Conservation (phyloP, 2,329 filamentous ascomycete species). For the Alternaria ventricosa region DNA sequence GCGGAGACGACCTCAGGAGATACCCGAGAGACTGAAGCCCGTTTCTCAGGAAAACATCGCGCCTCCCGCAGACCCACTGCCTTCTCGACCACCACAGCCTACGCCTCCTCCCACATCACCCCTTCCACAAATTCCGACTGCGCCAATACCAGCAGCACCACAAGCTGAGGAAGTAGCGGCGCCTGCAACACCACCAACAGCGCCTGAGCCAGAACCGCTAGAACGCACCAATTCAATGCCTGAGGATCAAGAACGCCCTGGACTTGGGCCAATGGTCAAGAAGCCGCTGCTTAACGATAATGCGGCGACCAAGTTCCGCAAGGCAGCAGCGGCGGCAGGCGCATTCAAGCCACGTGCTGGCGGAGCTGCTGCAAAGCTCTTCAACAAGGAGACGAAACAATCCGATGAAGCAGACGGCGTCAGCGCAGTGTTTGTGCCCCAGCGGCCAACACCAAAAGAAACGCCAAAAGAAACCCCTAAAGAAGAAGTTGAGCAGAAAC, state of each 20-base stretch:
- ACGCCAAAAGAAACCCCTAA: conserved; percentile 27
- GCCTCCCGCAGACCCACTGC: conserved; percentile 9
- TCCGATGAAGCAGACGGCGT: conserved; percentile 84
- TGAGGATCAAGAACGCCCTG: conserved; percentile 67
- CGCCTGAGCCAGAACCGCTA: conserved; percentile 12
- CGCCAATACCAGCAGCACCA: conserved; percentile 6
- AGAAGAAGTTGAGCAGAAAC: conserved; percentile 35
- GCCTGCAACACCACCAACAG: conserved; percentile 12
- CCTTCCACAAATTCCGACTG: conserved; percentile 34
- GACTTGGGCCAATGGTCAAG: conserved; percentile 89
- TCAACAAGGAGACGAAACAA: conserved; percentile 63
- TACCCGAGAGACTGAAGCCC: conserved; percentile 38
- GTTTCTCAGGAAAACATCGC: conserved; percentile 14
- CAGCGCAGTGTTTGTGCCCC: conserved; percentile 83
- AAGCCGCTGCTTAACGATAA: conserved; percentile 75
- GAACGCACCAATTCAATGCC: conserved; percentile 54
- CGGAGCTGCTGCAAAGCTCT: conserved; percentile 80
- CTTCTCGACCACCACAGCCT: conserved; percentile 22
- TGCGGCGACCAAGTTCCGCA: conserved; percentile 77
- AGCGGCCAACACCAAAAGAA: conserved; percentile 42
- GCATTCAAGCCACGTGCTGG: conserved; percentile 88
- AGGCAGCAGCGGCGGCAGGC: conserved; percentile 71
- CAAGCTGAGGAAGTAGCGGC: conserved; percentile 35
- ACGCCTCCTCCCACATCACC: conserved; percentile 34
- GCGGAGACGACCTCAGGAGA: conserved; percentile 33